Evolutionary conservation across 2,329 filamentous ascomycete species (phyloP), one percentile per base, ranked within the genome.

Genomic region (Chaetomium globosum): DNA sequence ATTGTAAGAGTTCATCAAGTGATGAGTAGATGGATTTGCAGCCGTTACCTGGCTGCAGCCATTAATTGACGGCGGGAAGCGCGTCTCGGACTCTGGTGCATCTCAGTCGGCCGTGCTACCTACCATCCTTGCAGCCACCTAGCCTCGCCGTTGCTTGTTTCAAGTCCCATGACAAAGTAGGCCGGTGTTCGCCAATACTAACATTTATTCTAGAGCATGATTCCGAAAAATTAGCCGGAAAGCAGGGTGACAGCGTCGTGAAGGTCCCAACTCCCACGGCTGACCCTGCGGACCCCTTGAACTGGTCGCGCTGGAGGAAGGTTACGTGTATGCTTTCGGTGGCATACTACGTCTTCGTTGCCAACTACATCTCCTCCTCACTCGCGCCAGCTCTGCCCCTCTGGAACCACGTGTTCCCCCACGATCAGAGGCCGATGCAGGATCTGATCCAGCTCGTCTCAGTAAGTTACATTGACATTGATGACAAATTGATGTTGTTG

Each of bases 241-340:
- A 30, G 49, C 59, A 66, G n/a, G 62, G 65, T 48, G 63, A 71
- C 21, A 43, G 51, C 13, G 53, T 73, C 39, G 61, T 69, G 19
- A 65, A 67, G 28, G 70, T 66, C 55, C 74, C 75, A 1, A 33
- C 66, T 9, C 73, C 75, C 0, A 72, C 72, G 0, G 49, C 70
- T 0, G 75, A 78, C 51, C 76, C 77, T 5, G 71, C 71, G 6
- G 77, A 79, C 58, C 77, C 77, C 1, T 67, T 79, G 16, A 78
- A 77, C 63, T 77, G 74, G 68, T 55, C 72, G 0, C 43, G 55
- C 0, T 77, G 76, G 76, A 70, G 73, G 4, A 79, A 78, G 63
- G 19, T 72, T 0, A 65, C 69, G 1, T 70, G 74, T 0, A 65
- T 79, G 13, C 2, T 69, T 6, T 67, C 71, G 1, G 72, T 71